phyloP scores from a whole-genome alignment of 495 filamentous ascomycete species.

The Penicillium argentinense region DNA sequence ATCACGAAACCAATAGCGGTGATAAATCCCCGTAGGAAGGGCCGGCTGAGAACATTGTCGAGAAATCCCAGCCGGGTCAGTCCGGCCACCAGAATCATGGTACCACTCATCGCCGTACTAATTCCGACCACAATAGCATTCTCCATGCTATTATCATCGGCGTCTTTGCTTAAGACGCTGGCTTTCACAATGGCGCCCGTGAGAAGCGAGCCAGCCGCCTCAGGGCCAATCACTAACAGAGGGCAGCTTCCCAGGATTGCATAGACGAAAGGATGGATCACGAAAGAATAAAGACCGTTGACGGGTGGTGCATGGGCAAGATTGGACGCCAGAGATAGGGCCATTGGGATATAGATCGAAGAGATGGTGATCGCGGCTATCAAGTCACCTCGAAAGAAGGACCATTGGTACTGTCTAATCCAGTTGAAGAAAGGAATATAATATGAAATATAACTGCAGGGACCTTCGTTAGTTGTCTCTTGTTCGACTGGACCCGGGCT shows the following conservation, averaged over 20 bases:
- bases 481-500: not conserved
- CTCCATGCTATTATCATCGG: constrained; percentile 67
- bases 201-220: constrained; percentile 89
- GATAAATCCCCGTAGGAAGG: constrained; percentile 93
- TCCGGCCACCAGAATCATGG: constrained; percentile 81
- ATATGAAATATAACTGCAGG: constrained; percentile 79
- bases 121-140: constrained; percentile 87
- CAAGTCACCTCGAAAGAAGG: constrained; percentile 81
- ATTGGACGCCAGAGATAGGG: constrained; percentile 89
- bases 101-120: constrained; percentile 81
- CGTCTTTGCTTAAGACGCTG: constrained; percentile 66
- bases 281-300: constrained; percentile 93
- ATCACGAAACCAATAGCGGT: constrained; percentile 95
- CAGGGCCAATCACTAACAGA: constrained; percentile 91
- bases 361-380: constrained; percentile 86
- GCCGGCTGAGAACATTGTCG: constrained; percentile 89
- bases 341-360: constrained; percentile 98
- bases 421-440: constrained; percentile 91
- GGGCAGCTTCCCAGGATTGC: constrained; percentile 88
- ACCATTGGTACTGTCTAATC: constrained; percentile 79
- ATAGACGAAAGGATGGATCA: constrained; percentile 88
- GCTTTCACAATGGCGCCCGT: constrained; percentile 81
- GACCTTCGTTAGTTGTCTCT: constrained; percentile 18
- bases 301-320: constrained; percentile 91
- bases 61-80: constrained; percentile 86